A percentile compares a stretch with the other conserved stretches of the same genome.
Evolutionary conservation across 179 eudicot species (phyloP).

Genomic region (Beta macrorhiza): DNA sequence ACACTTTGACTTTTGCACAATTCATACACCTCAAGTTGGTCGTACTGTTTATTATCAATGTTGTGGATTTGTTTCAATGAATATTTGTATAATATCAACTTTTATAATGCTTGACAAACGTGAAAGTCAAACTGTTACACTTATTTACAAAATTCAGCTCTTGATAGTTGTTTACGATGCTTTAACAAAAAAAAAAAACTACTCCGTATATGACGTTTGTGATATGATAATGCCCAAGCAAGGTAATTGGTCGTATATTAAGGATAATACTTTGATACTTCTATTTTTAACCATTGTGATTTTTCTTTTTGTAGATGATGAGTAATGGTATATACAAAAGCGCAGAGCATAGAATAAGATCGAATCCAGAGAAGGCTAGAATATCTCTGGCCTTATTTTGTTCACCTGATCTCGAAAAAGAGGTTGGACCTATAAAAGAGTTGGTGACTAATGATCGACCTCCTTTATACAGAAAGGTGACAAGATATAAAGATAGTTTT

Average conservation of each 20-base stretch:
- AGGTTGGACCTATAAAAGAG: neutral
- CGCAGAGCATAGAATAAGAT: neutral
- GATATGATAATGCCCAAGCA: neutral
- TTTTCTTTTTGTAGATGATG: neutral
- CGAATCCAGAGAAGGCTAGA: neutral
- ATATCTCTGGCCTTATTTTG: neutral
- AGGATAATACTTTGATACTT: neutral
- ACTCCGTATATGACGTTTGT: too few species aligned
- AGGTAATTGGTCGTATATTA: neutral
- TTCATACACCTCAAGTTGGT: too few species aligned
- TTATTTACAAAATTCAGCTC: too few species aligned
- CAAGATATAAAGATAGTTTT: conserved; percentile 14
- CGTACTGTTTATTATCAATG: too few species aligned
- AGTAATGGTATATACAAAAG: conserved; percentile 8
- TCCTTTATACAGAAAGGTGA: conserved; percentile 3
- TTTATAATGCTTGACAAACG: too few species aligned
- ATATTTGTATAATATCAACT: too few species aligned
- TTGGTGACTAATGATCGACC: neutral
- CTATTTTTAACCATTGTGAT: neutral
- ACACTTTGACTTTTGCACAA: too few species aligned
- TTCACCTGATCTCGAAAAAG: neutral
- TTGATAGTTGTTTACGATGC: too few species aligned
- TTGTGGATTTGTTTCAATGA: too few species aligned
- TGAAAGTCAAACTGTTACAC: too few species aligned
- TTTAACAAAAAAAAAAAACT: too few species aligned